These are phyloP conservation scores for Endothia cerciana DNA, from an alignment of 2,329 filamentous ascomycete genomes.

Conservation along the genomic window DNA sequence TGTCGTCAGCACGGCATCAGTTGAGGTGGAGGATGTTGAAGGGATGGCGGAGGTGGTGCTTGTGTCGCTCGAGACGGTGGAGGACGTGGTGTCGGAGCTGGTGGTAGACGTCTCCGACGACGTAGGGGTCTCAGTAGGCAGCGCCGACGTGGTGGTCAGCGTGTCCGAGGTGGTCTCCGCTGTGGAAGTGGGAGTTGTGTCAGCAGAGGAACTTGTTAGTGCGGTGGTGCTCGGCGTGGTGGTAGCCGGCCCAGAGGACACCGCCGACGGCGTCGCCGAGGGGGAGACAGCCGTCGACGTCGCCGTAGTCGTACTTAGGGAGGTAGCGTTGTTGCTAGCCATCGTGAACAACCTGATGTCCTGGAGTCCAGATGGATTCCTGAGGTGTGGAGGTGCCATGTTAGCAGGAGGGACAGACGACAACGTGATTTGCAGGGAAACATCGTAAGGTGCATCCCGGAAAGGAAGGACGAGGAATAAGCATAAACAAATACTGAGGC, in stretches of 20 bases:
- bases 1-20: slow-evolving; percentile 12
- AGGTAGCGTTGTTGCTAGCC: slow-evolving; percentile 27
- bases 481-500: slow-evolving; percentile 5
- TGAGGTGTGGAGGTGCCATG: slow-evolving; percentile 27
- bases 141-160: slow-evolving; percentile 6
- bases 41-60: slow-evolving; percentile 10
- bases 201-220: slow-evolving; percentile 28
- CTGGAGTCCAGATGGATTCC: slow-evolving; percentile 21
- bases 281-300: slow-evolving; percentile 21
- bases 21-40: slow-evolving; percentile 10
- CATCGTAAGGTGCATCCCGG: slow-evolving; percentile 14
- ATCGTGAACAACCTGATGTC: slow-evolving; percentile 23
- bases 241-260: slow-evolving; percentile 17
- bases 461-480: background rate
- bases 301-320: slow-evolving; percentile 26
- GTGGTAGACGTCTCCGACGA: slow-evolving; percentile 9
- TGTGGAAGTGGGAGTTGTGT: slow-evolving; percentile 26
- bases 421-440: slow-evolving; percentile 3
- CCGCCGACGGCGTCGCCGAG: slow-evolving; percentile 18
- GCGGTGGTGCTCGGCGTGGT: slow-evolving; percentile 23
- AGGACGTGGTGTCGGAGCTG: slow-evolving; percentile 5
- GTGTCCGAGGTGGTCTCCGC: slow-evolving; percentile 15
- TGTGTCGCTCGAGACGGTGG: slow-evolving; percentile 1
- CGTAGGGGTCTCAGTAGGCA: slow-evolving; percentile 14
- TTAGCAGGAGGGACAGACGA: slow-evolving; percentile 22